Conservation (phyloP, 2,329 filamentous ascomycete species). For the Aspergillus transmontanensis region DNA sequence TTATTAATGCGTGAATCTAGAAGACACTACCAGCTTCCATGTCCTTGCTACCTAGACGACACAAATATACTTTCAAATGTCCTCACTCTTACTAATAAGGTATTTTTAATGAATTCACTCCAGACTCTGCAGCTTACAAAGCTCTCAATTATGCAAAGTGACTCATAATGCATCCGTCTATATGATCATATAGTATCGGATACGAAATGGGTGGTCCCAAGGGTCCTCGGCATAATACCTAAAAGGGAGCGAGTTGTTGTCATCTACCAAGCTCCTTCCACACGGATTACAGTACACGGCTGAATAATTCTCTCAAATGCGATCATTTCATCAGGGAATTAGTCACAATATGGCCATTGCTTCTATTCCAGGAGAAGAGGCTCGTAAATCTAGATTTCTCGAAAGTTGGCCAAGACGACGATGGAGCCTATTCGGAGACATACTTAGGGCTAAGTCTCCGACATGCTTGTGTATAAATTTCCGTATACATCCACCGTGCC, state of each 20-base stretch:
- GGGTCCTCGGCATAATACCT: neutral
- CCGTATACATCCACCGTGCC: neutral
- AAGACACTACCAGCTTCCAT: too few relatives aligned
- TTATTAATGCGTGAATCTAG: too few relatives aligned
- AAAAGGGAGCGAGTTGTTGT: neutral
- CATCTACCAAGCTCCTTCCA: neutral
- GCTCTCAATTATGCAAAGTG: neutral
- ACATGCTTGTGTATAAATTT: neutral
- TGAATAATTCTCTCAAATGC: neutral
- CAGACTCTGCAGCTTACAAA: neutral
- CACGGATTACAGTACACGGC: neutral
- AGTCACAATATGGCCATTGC: neutral
- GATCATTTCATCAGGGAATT: neutral
- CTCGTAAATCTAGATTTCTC: neutral
- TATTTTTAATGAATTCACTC: neutral
- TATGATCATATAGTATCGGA: neutral
- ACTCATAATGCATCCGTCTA: neutral
- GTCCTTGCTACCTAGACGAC: rapidly evolving
- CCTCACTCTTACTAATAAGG: too few relatives aligned
- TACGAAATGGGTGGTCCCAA: neutral
- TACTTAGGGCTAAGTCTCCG: neutral
- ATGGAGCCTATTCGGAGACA: neutral
- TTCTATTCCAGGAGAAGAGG: neutral
- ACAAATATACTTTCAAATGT: too few relatives aligned
- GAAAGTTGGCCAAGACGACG: neutral